These are phyloP conservation scores for Letharia lupina DNA, from an alignment of 495 filamentous ascomycete species.

Conservation along the genomic window DNA sequence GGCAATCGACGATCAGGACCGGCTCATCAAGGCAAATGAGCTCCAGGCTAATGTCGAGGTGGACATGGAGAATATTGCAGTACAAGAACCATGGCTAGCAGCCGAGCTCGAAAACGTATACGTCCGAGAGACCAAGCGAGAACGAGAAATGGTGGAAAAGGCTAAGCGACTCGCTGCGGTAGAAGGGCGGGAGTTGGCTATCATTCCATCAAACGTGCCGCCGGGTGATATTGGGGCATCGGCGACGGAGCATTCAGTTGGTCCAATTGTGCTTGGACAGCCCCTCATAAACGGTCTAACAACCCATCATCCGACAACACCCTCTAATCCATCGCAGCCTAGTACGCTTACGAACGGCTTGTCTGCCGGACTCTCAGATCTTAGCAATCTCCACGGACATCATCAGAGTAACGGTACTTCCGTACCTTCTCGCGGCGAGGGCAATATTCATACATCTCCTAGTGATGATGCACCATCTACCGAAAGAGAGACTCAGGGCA, in stretches of 20 bases:
- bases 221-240: conserved; percentile 40
- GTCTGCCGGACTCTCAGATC: conserved; percentile 40
- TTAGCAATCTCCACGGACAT: conserved; percentile 36
- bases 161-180: conserved; percentile 46
- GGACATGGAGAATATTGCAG: conserved; percentile 64
- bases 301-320: conserved; percentile 34
- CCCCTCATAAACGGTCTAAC: conserved; percentile 39
- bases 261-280: conserved; percentile 54
- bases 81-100: conserved; percentile 53
- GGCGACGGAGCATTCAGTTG: conserved; percentile 34
- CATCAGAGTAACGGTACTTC: conserved; percentile 60
- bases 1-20: conserved; percentile 63
- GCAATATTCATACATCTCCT: conserved; percentile 44
- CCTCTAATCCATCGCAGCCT: conserved; percentile 43
- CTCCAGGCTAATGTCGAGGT: conserved; percentile 86
- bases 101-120: conserved; percentile 67
- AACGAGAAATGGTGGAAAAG: conserved; percentile 56
- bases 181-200: conserved; percentile 28
- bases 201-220: conserved; percentile 35
- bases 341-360: conserved; percentile 47
- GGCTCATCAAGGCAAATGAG: conserved; percentile 78
- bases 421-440: conserved; percentile 53
- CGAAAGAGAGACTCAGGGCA: conserved; percentile 36
- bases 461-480: conserved; percentile 36
- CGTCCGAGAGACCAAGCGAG: conserved; percentile 60